These are phyloP conservation scores for Lepiota venenata DNA, from an alignment of 768 basidiomycete species.

Conservation along the genomic window DNA sequence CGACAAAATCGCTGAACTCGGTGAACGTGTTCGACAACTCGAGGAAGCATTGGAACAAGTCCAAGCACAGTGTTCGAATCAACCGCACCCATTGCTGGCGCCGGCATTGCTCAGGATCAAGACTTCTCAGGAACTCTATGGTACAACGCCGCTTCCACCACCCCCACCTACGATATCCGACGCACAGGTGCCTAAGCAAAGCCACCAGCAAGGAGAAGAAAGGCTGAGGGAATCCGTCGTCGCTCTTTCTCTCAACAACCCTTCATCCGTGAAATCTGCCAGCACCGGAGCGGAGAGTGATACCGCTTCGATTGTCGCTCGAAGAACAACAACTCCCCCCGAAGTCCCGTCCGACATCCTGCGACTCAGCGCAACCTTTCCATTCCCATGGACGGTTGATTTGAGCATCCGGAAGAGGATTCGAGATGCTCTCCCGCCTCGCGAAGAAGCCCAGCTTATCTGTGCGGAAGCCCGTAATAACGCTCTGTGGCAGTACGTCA, in stretches of 20 bases:
- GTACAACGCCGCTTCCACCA: conserved; percentile 17
- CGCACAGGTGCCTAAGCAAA: not conserved
- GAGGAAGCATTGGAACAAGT: conserved; percentile 54
- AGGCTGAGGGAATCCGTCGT: conserved; percentile 13
- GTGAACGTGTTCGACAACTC: conserved; percentile 60
- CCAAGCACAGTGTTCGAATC: conserved; percentile 35
- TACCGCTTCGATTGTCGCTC: not conserved
- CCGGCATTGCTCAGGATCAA: conserved; percentile 62
- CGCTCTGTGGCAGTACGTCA: conserved; percentile 69
- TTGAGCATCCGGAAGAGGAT: conserved; percentile 62
- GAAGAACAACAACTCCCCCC: conserved; percentile 25
- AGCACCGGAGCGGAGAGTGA: conserved; percentile 6
- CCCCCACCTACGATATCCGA: conserved; percentile 10
- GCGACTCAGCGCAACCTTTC: conserved; percentile 64
- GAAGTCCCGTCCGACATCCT: conserved; percentile 46
- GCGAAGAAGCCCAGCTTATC: conserved; percentile 52
- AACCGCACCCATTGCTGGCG: conserved; percentile 51
- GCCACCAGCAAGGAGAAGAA: conserved; percentile 7
- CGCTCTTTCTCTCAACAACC: conserved; percentile 12
- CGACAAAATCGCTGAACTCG: conserved; percentile 56
- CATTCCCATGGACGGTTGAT: conserved; percentile 66
- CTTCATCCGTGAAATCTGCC: not conserved
- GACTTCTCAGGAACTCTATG: conserved; percentile 64
- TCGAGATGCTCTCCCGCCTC: conserved; percentile 57
- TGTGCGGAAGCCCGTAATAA: conserved; percentile 65